phyloP scores from a whole-genome alignment of 2,329 filamentous ascomycete species.

The Trichothecium roseum region DNA sequence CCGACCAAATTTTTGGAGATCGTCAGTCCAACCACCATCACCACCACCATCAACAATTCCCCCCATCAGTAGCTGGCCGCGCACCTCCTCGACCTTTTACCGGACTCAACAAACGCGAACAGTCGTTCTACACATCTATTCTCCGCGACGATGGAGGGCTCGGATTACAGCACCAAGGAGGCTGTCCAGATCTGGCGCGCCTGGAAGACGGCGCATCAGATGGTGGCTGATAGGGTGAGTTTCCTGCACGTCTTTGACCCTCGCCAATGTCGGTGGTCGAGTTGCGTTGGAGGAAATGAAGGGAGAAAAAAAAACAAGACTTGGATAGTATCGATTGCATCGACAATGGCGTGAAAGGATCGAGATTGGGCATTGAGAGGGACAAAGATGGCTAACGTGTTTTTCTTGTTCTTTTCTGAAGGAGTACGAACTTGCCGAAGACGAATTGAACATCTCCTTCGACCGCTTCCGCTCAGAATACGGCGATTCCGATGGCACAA shows the following conservation, averaged over 20 bases:
- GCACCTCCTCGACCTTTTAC: too few relatives aligned
- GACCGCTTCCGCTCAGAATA: conserved; percentile 70
- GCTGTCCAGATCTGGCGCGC: conserved; percentile 77
- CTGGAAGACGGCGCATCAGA: conserved; percentile 87
- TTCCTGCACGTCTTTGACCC: background rate
- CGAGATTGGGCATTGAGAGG: background rate
- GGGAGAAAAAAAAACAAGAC: too few relatives aligned
- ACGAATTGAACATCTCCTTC: conserved; percentile 78
- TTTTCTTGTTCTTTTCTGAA: too few relatives aligned
- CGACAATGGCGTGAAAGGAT: too few relatives aligned
- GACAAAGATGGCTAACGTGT: too few relatives aligned
- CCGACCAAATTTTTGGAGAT: too few relatives aligned
- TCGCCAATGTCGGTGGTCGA: background rate
- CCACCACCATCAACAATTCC: too few relatives aligned
- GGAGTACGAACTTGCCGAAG: conserved; percentile 88
- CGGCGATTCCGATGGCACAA: conserved; percentile 59
- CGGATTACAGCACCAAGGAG: conserved; percentile 40
- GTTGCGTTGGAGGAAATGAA: background rate
- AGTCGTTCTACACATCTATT: too few relatives aligned
- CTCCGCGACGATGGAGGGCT: conserved; percentile 21
- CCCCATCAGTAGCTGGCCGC: too few relatives aligned
- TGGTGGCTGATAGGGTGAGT: conserved; percentile 81
- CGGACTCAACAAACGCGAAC: too few relatives aligned
- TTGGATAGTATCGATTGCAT: too few relatives aligned
- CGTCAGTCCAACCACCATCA: too few relatives aligned